Evolutionary conservation across 495 filamentous ascomycete species (phyloP), one percentile per base, ranked within the genome.

Genomic region (Penicillium atrosanguineum): DNA sequence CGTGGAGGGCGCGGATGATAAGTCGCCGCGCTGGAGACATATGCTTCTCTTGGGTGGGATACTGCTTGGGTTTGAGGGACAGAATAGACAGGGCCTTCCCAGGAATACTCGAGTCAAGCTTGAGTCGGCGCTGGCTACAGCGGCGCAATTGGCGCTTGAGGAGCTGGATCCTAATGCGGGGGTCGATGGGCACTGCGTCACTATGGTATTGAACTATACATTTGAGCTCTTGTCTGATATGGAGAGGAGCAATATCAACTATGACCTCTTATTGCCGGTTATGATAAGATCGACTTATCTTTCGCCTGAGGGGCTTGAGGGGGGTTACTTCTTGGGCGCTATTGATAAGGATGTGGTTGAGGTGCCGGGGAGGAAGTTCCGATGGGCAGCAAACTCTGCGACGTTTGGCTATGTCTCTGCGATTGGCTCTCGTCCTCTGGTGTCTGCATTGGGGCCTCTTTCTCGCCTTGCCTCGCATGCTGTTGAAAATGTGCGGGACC

Each of bases 11-110:
- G 85, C 90, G 4, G 90, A 97, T 64, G 87, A 92, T 12, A 80
- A 82, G 56, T 91, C 90, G 2, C 87, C 83, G 44, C 76, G 90
- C 69, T 97, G 93, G 94, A 85, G 90, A 71, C 94, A 97, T 71
- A 63, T 91, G 23, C 75, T 96, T 21, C 78, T 92, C 3, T 80
- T 97, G 8, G 84, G 81, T 2, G 94, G 94, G 12, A 73, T 97
- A 12, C 63, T 97, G 59, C 80, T 93, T 59, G 94, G 91, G 37
- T 88, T 91, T 65, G 87, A 91, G 56, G 78, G 79, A 34, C 80
- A 84, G 56, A 81, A 88, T 44, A 73, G 84, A 55, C 77, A 76
- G 53, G 83, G 83, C 4, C 69, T 94, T 19, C 81, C 84, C 11
- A 67, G 72, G 44, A 64, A 73, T 54, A 78, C 95, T 57, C 78